Evolutionary conservation across 257 asterid species (phyloP), one percentile per base, ranked within the genome.

Genomic region (Avicennia marina): DNA sequence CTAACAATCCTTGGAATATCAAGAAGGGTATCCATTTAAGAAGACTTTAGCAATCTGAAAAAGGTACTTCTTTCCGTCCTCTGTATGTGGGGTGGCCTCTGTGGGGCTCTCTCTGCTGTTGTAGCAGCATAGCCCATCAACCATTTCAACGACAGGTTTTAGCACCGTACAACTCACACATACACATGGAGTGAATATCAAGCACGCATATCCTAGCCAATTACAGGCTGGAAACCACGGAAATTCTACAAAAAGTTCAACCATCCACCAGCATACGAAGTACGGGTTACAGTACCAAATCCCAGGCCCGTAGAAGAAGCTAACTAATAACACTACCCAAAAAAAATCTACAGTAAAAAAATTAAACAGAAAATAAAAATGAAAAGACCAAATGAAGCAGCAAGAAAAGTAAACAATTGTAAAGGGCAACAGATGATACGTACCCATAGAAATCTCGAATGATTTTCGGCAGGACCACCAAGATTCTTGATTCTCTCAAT

Each of bases 171-270:
- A 46, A 60, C 33, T 17, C 53, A 42, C 75, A 48, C 55, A 36
- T 29, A 31, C 54, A 8, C 44, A 31, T 67, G 71, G 68, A 58
- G 72, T 47, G 62, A 52, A 65, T 59, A 44, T 41, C 57, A 65
- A 56, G 60, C 66, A 55, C 66, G 50, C 48, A 20, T 12, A 21
- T 44, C 68, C 62, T 48, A 63, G 65, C 63, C 34, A 73, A 40
- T 73, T 68, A 73, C 79, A 73, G 79, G 66, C 79, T 73, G 79
- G 69, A 73, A 63, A 72, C 76, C 53, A 45, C 54, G 8, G 52
- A 44, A 56, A 65, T 17, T 60, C 40, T 11, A 40, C 10, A 26
- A 21, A 36, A n/a, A n/a, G n/a, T n/a, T n/a, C n/a, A n/a, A n/a
- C n/a, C n/a, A n/a, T n/a, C n/a, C n/a, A n/a, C n/a, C n/a, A n/a